phyloP scores from a whole-genome alignment of 768 basidiomycete genomes.

The Podaxis carcinomalis region DNA sequence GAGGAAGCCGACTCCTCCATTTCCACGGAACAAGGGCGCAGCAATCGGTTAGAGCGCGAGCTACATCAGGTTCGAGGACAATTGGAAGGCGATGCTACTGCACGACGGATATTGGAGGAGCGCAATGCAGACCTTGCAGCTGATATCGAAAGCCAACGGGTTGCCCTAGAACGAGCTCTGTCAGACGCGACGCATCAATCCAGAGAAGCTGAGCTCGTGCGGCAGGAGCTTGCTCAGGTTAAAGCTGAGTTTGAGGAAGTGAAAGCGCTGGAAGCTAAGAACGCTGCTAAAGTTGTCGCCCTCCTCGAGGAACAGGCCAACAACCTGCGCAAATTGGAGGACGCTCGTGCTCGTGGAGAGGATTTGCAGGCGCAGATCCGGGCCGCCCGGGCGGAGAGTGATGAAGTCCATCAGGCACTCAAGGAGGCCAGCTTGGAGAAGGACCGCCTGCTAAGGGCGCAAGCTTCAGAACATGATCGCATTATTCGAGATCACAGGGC shows the following conservation, averaged over 20 bases:
- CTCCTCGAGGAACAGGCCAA: constrained; percentile 76
- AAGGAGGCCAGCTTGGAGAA: constrained; percentile 71
- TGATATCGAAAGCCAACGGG: constrained; percentile 53
- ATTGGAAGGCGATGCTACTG: constrained; percentile 57
- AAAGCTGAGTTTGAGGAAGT: constrained; percentile 63
- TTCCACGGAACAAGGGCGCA: constrained; percentile 44
- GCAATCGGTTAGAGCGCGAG: constrained; percentile 59
- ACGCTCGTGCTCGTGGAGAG: constrained; percentile 68
- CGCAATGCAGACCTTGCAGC: constrained; percentile 53
- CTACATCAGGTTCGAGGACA: constrained; percentile 59
- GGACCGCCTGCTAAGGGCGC: constrained; percentile 67
- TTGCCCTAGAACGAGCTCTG: constrained; percentile 52
- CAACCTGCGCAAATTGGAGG: constrained; percentile 67
- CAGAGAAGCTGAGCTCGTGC: constrained; percentile 49
- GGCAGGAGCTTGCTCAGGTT: constrained; percentile 60
- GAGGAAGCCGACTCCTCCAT: constrained; percentile 33
- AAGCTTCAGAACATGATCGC: constrained; percentile 63
- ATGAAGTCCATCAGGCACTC: constrained; percentile 63
- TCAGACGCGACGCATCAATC: constrained; percentile 68
- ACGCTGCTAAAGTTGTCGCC: constrained; percentile 56
- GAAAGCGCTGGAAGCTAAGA: constrained; percentile 60
- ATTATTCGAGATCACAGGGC: constrained; percentile 83
- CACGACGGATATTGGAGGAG: constrained; percentile 59
- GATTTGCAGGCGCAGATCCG: constrained; percentile 74
- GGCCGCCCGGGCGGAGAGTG: constrained; percentile 66